Evolutionary conservation across 768 basidiomycete species (phyloP), one percentile per base, ranked within the genome.

Genomic region (Mrakia gelida): DNA sequence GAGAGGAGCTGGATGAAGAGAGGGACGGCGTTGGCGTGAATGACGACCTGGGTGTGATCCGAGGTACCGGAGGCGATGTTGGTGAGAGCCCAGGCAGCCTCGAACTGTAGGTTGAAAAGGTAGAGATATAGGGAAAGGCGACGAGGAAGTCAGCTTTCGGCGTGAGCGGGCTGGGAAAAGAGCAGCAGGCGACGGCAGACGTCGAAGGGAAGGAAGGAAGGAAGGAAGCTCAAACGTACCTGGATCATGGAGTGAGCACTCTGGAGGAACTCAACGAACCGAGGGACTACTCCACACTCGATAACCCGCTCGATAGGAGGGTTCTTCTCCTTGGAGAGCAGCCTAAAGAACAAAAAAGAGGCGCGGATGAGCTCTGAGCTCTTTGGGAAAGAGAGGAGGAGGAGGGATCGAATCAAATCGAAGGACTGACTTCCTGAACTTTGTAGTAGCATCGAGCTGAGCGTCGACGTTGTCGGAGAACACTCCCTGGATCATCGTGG

Each of bases 301-400:
- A 85, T 98, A 81, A 99, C 97, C 84, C 91, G 90, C 85, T 99
- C 97, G 84, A 99, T 99, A 28, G 96, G 97, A 68, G 97, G 97
- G 84, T 98, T 99, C 88, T 95, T 96, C 87, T 99, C 97, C 87
- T 99, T 99, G 81, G 95, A 98, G 80, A 99, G 89, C 59, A 99
- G 89, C 80, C 84, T 84, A 62, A 15, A 16, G 23, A 26, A 67
- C 15, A 75, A n/a, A 15, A 43, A 30, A 10, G 11, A 16, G 13
- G n/a, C 11, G 41, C 0, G 34, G 9, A 11, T 34, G n/a, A 52
- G 75, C 41, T 45, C 61, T 34, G 61, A 34, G 61, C 30, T 56
- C 32, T 32, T 43, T n/a, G 18, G 43, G 28, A 1, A 41, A 4
- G 61, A 63, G 54, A 63, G 59, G 38, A 41, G 28, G 56, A 41